Conservation (phyloP, 805 yeast species). For the Cyberlindnera amylophila region DNA sequence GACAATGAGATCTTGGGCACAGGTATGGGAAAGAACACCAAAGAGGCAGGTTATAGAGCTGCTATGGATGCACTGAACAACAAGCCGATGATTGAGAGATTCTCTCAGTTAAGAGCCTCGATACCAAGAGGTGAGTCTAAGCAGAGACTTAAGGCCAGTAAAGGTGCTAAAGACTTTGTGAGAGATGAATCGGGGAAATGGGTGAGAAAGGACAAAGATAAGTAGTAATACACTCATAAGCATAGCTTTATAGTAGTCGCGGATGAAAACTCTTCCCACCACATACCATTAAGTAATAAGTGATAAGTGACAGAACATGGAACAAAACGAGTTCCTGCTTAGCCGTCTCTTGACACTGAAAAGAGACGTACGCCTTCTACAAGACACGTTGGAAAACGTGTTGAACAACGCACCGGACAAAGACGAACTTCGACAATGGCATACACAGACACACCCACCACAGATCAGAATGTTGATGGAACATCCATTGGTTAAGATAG, state of each 20-base stretch:
- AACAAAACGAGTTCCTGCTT: neutral
- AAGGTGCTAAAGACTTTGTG: neutral
- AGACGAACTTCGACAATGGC: neutral
- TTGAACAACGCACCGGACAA: neutral
- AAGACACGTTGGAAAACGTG: slow-evolving; percentile 5
- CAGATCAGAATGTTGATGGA: neutral
- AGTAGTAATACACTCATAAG: no score
- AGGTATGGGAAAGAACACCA: slow-evolving; percentile 66
- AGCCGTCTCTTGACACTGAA: slow-evolving; percentile 3
- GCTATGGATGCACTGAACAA: slow-evolving; percentile 76
- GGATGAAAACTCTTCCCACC: no score
- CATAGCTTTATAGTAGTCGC: neutral
- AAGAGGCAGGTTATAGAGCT: slow-evolving; percentile 79
- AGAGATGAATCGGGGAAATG: slow-evolving; percentile 8
- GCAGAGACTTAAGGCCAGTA: neutral
- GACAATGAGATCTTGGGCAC: slow-evolving; percentile 61
- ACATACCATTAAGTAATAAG: neutral
- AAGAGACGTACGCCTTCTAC: slow-evolving; percentile 2
- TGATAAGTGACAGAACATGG: neutral
- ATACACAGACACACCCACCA: neutral
- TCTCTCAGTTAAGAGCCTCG: slow-evolving; percentile 51
- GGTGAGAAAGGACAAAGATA: neutral
- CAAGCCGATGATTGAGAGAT: slow-evolving; percentile 57
- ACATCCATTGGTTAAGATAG: neutral
- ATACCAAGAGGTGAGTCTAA: slow-evolving; percentile 38